A percentile compares a stretch with the other conserved stretches of the same genome.
phyloP scores from a whole-genome alignment of 176 grass and related monocot species.

The Zizania latifolia region DNA sequence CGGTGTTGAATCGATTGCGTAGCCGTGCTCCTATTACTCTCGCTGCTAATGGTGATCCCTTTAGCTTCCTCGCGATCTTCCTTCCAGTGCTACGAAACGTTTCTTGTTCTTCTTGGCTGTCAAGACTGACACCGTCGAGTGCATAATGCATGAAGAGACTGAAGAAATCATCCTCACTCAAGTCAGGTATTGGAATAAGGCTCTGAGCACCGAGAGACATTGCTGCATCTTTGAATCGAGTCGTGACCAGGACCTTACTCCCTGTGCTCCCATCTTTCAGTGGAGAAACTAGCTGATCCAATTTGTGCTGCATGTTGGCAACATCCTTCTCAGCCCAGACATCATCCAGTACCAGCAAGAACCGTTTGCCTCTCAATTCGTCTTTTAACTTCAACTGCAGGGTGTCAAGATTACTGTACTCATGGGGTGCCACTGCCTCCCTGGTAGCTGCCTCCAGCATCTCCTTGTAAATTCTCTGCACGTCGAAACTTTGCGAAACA shows the following conservation, averaged over 20 bases:
- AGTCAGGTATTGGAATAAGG: not conserved
- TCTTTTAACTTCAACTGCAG: not conserved
- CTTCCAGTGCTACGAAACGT: not conserved
- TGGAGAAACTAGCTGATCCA: constrained; percentile 1
- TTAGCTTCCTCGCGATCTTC: not conserved
- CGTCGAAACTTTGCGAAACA: not conserved
- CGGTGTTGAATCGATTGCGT: not conserved
- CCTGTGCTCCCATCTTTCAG: not conserved
- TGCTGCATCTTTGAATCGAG: not conserved
- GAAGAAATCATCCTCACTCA: not conserved
- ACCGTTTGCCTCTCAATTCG: not conserved
- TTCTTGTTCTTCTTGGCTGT: not conserved
- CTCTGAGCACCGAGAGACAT: not conserved
- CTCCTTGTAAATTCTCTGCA: not conserved
- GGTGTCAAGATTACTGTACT: not conserved
- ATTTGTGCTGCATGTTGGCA: not conserved
- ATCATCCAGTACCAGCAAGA: constrained; percentile 18
- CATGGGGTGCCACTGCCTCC: not conserved
- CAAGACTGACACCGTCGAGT: not conserved
- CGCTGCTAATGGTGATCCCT: constrained; percentile 27
- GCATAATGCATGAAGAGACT: constrained; percentile 27
- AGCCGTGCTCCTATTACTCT: not conserved
- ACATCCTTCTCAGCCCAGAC: not conserved
- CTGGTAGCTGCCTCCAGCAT: constrained; percentile 3
- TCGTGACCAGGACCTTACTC: constrained; percentile 37